Conservation (phyloP, 2,329 filamentous ascomycete species). For the Mycocentrospora acerina region DNA sequence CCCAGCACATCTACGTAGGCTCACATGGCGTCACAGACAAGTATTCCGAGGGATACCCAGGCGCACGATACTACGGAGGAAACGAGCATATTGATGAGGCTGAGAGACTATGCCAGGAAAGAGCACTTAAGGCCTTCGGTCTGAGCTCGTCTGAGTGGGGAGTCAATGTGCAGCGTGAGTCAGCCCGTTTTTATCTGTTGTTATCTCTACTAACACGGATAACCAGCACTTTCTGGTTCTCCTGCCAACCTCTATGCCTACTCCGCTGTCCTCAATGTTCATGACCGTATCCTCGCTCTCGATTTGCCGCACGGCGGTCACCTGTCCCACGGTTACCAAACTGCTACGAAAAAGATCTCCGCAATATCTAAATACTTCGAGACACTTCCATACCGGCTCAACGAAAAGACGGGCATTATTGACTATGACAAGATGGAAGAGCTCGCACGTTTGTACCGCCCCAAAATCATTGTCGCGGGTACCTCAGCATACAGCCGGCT, state of each 20-base stretch:
- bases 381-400: conserved; percentile 93
- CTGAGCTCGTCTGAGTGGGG: conserved; percentile 89
- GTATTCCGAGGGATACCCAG: conserved; percentile 98
- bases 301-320: conserved; percentile 96
- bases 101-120: conserved; percentile 90
- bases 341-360: conserved; percentile 79
- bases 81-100: conserved; percentile 99
- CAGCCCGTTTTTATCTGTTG: neutral
- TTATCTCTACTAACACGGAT: conserved; percentile 13
- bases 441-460: conserved; percentile 87
- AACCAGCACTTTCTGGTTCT: conserved; percentile 72
- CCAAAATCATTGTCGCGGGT: conserved; percentile 93
- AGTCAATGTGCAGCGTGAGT: conserved; percentile 88
- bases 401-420: conserved; percentile 89
- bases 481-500: conserved; percentile 97
- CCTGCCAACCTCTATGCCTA: conserved; percentile 81
- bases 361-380: conserved; percentile 99
- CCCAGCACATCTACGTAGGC: conserved; percentile 56
- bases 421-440: conserved; percentile 94
- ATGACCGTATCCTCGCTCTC: conserved; percentile 95
- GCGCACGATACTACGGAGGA: conserved; percentile 97
- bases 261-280: conserved; percentile 86
- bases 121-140: conserved; percentile 89
- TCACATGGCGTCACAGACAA: conserved; percentile 66
- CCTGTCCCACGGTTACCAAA: conserved; percentile 96